Conservation (phyloP, 768 basidiomycete species). For the Leucosporidium creatinivorum region DNA sequence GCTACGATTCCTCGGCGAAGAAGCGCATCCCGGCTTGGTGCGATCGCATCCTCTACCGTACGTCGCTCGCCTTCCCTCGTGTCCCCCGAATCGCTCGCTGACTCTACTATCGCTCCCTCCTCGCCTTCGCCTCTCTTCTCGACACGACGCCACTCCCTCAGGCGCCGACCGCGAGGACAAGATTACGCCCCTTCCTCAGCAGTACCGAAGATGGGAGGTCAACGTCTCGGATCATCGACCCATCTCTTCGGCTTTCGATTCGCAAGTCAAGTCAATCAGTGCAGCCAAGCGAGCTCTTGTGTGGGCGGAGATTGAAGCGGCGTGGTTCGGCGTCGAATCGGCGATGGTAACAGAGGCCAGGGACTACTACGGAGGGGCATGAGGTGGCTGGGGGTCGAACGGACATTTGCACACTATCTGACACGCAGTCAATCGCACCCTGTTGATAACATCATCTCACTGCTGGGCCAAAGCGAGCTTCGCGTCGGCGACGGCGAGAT, state of each 20-base stretch:
- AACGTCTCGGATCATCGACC: slow-evolving; percentile 72
- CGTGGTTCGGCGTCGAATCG: slow-evolving; percentile 42
- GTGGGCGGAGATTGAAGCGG: slow-evolving; percentile 52
- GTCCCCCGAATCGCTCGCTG: slow-evolving; percentile 43
- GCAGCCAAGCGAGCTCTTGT: slow-evolving; percentile 54
- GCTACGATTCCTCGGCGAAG: slow-evolving; percentile 86
- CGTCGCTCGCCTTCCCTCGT: slow-evolving; percentile 3
- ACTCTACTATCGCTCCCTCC: too few relatives aligned
- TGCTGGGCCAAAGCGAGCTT: too few relatives aligned
- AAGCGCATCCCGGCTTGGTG: slow-evolving; percentile 90
- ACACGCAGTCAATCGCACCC: neutral
- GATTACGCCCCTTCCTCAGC: slow-evolving; percentile 51
- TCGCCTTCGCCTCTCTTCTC: too few relatives aligned
- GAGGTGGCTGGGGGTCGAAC: neutral
- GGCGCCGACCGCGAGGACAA: slow-evolving; percentile 41
- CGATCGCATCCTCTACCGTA: slow-evolving; percentile 78
- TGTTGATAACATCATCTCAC: neutral
- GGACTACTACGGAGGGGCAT: slow-evolving; percentile 22
- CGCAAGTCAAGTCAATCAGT: slow-evolving; percentile 66
- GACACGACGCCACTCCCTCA: too few relatives aligned
- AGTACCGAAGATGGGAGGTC: slow-evolving; percentile 74
- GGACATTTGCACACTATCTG: slow-evolving; percentile 1
- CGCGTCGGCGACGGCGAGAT: too few relatives aligned
- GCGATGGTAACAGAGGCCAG: slow-evolving; percentile 38
- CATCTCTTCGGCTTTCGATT: slow-evolving; percentile 64